These are phyloP conservation scores for Prunus padus DNA, from an alignment of 306 rosid species.

Conservation along the genomic window DNA sequence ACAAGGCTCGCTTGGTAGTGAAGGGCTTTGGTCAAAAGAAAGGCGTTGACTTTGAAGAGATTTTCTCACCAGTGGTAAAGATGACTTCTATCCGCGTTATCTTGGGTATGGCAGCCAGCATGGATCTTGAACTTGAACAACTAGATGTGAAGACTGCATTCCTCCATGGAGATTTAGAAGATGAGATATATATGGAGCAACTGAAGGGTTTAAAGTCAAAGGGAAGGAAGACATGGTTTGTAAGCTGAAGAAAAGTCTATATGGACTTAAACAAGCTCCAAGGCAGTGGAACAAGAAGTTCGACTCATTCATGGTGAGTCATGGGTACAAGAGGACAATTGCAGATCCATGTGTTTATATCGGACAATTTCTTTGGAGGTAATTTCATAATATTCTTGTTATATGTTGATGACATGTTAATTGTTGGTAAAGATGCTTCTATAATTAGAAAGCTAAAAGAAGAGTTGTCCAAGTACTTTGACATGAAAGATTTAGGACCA, in stretches of 20 bases:
- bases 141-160: background rate
- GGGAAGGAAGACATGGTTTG: background rate
- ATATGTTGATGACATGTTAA: conserved; percentile 3
- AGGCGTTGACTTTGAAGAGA: background rate
- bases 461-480: background rate
- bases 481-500: background rate
- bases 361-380: too few relatives aligned
- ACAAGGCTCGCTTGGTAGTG: background rate
- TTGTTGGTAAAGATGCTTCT: background rate
- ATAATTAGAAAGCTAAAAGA: background rate
- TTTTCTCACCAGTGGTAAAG: background rate
- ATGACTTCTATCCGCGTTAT: background rate
- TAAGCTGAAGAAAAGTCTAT: background rate
- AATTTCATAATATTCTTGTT: background rate
- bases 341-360: background rate
- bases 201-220: background rate
- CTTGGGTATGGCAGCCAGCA: background rate
- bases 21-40: background rate
- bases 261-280: background rate
- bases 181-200: background rate
- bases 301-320: too few relatives aligned
- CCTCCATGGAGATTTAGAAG: background rate
- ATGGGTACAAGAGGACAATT: too few relatives aligned
- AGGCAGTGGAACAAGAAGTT: background rate
- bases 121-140: background rate